Evolutionary conservation across 2,329 filamentous ascomycete species (phyloP).

Genomic region (Fusarium sp.): DNA sequence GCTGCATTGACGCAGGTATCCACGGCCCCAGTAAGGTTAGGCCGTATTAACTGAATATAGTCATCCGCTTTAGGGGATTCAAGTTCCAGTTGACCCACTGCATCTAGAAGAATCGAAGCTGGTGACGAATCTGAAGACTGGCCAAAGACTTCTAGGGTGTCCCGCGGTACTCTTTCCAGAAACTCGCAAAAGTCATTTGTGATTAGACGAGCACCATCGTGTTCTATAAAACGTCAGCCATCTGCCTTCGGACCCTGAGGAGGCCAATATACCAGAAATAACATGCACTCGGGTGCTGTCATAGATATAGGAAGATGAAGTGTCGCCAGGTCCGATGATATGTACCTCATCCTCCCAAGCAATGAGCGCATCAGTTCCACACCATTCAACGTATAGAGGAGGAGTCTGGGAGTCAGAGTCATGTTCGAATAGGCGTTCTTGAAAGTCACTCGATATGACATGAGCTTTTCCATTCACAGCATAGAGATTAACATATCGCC

Average conservation of each 20-base stretch:
- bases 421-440: conserved; percentile 91
- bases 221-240: conserved; percentile 57
- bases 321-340: conserved; percentile 86
- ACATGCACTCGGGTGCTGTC: conserved; percentile 91
- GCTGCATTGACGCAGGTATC: conserved; percentile 94
- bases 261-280: conserved; percentile 71
- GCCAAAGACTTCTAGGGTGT: conserved; percentile 89
- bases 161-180: conserved; percentile 89
- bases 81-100: conserved; percentile 88
- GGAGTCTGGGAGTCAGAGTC: conserved; percentile 86
- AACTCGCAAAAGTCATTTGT: conserved; percentile 98
- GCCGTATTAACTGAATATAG: conserved; percentile 92
- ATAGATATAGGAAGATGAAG: conserved; percentile 84
- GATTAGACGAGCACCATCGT: conserved; percentile 89
- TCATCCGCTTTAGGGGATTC: conserved; percentile 98
- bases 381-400: conserved; percentile 94
- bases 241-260: too few relatives aligned
- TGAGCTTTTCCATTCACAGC: conserved; percentile 87
- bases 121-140: conserved; percentile 89
- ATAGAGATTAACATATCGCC: conserved; percentile 88
- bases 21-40: conserved; percentile 90
- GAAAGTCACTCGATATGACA: conserved; percentile 95
- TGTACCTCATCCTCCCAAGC: conserved; percentile 99
- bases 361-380: conserved; percentile 92
- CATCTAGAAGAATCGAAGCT: conserved; percentile 92